These are phyloP conservation scores for Recurvomyces mirabilis DNA, from an alignment of 495 filamentous ascomycete genomes.

Conservation along the genomic window DNA sequence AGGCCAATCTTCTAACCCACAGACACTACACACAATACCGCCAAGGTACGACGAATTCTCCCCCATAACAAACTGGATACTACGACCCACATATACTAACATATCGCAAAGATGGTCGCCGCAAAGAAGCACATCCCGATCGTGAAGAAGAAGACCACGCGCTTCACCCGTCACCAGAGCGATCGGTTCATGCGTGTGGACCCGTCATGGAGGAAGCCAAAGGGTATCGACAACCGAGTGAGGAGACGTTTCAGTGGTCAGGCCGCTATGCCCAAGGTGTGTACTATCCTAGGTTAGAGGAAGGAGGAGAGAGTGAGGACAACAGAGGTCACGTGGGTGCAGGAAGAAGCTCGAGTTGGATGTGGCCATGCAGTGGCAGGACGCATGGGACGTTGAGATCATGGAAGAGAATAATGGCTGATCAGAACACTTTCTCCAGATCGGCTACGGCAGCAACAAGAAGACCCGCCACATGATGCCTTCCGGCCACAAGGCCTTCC, in stretches of 20 bases:
- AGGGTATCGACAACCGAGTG: constrained; percentile 95
- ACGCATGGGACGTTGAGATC: too few relatives aligned
- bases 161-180: constrained; percentile 91
- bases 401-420: too few relatives aligned
- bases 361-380: too few relatives aligned
- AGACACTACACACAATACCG: too few relatives aligned
- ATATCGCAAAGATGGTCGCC: constrained; percentile 68
- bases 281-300: too few relatives aligned
- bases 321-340: background rate
- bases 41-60: too few relatives aligned
- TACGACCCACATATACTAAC: too few relatives aligned
- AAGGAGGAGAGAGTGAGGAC: too few relatives aligned
- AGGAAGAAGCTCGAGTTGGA: background rate
- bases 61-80: too few relatives aligned
- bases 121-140: constrained; percentile 98
- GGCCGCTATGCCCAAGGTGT: constrained; percentile 95
- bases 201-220: constrained; percentile 91
- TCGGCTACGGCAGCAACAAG: constrained; percentile 96
- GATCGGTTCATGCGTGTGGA: constrained; percentile 87
- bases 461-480: constrained; percentile 98
- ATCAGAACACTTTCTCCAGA: constrained; percentile 41
- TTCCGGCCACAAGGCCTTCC: constrained; percentile 98
- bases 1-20: too few relatives aligned
- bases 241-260: constrained; percentile 88
- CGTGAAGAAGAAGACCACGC: constrained; percentile 96